Evolutionary conservation across 2,329 filamentous ascomycete species (phyloP), one percentile per base, ranked within the genome.

Genomic region (Immersiporthe knoxdaviesiana): DNA sequence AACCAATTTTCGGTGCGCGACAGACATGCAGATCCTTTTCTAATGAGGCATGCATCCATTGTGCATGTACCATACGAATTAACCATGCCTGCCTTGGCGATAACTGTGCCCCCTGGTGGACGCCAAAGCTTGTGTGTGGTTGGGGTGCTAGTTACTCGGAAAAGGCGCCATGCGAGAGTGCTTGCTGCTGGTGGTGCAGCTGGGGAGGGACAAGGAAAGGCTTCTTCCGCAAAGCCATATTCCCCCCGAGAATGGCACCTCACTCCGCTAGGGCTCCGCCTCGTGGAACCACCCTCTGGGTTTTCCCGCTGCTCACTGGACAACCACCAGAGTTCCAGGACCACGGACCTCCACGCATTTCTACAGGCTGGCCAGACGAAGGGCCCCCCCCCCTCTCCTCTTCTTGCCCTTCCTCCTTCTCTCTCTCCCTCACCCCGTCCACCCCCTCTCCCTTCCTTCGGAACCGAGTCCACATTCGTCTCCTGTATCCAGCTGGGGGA

Each of bases 261-360:
- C 41, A 59, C 65, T 68, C 68, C 68, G 68, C 68, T 68, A 50
- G 30, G 65, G 65, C 65, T 70, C 68, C 68, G 68, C 68, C 59
- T 62, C 58, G 65, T 68, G 32, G 66, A 65, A 61, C 68, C 68
- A 44, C 47, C 47, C 52, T 50, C 14, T n/a, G 32, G 8, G n/a
- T 11, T n/a, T n/a, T n/a, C 11, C 56, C 11, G 56, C 32, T 30
- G 16, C 32, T 59, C 56, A 59, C 56, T 24, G 32, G 32, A 37
- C 21, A 5, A 32, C 14, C 52, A 56, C 27, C 52, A 56, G 24
- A 18, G 52, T 56, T 37, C 56, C 56, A 37, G 18, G 56, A 59
- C n/a, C 56, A 59, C 56, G 32, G 56, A 32, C 56, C 30, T 37
- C 18, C 32, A 37, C 56, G 56, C 32, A 59, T 59, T 21, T 59